Base-by-base conservation (phyloP, 805 yeast genomes). In the Candida pseudoglaebosa region DNA sequence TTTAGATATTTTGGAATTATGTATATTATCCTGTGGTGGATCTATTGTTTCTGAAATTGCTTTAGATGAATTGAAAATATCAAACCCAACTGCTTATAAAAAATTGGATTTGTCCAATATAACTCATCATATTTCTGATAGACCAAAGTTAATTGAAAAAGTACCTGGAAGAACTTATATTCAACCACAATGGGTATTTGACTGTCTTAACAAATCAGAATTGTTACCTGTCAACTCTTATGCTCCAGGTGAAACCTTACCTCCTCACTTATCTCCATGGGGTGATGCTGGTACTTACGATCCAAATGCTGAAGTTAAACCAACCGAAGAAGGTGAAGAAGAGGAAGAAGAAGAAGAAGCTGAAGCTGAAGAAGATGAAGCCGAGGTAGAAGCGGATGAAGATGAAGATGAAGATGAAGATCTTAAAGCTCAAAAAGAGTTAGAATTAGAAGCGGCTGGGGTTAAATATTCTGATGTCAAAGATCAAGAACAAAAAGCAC, bases 201-300 rank as follows among this genome's bases (percentile, higher is more conserved):
- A 93, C 61, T 82, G 84, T 54, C 68, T 93, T 44, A 93, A 93
- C 69, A 83, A 84, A 64, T 76, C 78, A 36, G 71, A 76, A 43
- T 71, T 93, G 44, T 70, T 84, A 43, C 78, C 93, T 14, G 96
- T 87, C 16, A 80, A 82, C 39, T 73, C 73, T 39, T 93, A 93
- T 57, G 84, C 95, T 32, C 96, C 96, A 4, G 99, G 99, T 40
- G 97, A 91, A 66, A 70, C 87, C 4, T 72, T 93, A 47, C 99
- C 99, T 32, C 97, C 99, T 26, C 99, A 93, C 64, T 71, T 93
- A 54, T 86, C 96, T 37, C 99, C 99, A 70, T 93, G 99, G 98
- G 98, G 98, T 51, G 99, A 93, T 67, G 77, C 90, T 34, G 88
- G 84, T 52, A 83, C 82, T 39, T 93, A 93, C 66, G 80, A 91